phyloP scores from a whole-genome alignment of 2,329 filamentous ascomycete genomes.

The Neonectria punicea region DNA sequence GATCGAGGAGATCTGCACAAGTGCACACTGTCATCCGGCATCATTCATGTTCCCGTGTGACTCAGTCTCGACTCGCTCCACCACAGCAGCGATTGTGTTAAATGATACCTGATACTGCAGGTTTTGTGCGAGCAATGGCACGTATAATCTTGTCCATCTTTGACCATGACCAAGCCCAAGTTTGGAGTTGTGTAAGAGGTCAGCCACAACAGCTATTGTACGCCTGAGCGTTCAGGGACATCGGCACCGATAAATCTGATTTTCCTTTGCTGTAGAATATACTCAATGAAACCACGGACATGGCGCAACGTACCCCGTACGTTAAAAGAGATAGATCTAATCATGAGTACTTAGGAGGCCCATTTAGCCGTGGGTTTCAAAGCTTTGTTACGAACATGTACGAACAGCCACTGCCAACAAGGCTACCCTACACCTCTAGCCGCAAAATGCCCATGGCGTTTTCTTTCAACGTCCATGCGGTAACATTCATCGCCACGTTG shows the following conservation, averaged over 20 bases:
- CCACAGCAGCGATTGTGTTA: background rate
- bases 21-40: conserved; percentile 1
- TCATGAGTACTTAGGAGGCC: background rate
- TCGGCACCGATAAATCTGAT: no score
- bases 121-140: background rate
- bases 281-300: background rate
- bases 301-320: background rate
- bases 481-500: background rate
- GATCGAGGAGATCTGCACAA: background rate
- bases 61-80: background rate
- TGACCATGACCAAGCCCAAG: background rate
- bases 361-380: background rate
- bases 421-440: background rate
- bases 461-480: background rate
- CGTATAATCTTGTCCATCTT: background rate
- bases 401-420: background rate
- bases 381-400: background rate
- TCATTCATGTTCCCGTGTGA: conserved; percentile 5
- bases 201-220: no score
- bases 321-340: background rate
- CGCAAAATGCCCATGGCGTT: background rate
- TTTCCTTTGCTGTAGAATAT: background rate
- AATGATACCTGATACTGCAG: background rate
- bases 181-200: background rate
- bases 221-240: no score